Conservation (phyloP, 768 basidiomycete genomes). For the Nevesoporus exiguus region DNA sequence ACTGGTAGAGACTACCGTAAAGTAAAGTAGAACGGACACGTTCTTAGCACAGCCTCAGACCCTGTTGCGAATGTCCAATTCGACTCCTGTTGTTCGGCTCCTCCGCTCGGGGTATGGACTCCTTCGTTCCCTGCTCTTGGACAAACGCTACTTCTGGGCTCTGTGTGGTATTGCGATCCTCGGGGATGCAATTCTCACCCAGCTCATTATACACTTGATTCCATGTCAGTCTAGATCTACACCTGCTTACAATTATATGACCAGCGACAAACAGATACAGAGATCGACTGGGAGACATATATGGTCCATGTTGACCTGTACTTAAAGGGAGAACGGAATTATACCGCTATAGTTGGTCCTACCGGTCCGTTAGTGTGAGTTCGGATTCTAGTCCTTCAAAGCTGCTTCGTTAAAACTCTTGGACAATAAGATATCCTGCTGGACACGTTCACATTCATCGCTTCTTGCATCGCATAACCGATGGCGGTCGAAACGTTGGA, state of each 20-base stretch:
- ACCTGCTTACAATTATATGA: constrained; percentile 12
- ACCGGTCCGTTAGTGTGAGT: constrained; percentile 90
- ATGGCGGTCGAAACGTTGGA: constrained; percentile 54
- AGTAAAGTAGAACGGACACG: too few species aligned
- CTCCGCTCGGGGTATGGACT: constrained; percentile 4
- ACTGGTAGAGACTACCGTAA: too few species aligned
- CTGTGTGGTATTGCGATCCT: constrained; percentile 62
- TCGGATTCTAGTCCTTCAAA: background rate
- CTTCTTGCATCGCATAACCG: constrained; percentile 60
- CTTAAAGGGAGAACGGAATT: constrained; percentile 78
- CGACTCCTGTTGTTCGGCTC: background rate
- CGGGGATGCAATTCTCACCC: constrained; percentile 75
- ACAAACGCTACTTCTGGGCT: constrained; percentile 62
- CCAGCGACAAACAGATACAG: constrained; percentile 66
- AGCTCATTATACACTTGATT: constrained; percentile 75
- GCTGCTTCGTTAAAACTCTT: background rate
- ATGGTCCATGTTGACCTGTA: constrained; percentile 84
- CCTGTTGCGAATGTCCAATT: background rate
- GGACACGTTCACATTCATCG: constrained; percentile 86
- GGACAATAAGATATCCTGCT: constrained; percentile 76
- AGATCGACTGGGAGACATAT: constrained; percentile 98
- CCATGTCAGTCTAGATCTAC: constrained; percentile 59
- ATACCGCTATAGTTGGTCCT: constrained; percentile 77
- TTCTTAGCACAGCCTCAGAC: too few species aligned
- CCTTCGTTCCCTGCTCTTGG: constrained; percentile 35